These are phyloP conservation scores for Excoecaria agallocha DNA, from an alignment of 345 rosid species.

Conservation along the genomic window DNA sequence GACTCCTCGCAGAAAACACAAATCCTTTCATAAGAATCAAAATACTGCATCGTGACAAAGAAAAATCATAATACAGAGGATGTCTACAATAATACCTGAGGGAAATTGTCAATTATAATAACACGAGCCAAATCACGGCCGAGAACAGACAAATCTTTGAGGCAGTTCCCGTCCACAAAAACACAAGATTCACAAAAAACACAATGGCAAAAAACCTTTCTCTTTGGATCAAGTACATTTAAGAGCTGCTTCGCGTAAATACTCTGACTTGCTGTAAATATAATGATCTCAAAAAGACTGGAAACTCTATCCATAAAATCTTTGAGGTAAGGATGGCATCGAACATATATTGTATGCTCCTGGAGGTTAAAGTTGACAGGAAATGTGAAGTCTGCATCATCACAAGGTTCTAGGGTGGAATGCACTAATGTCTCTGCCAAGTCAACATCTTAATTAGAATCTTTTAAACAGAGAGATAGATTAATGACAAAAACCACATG, in stretches of 20 bases:
- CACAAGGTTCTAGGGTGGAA: constrained; percentile 82
- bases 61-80: no score
- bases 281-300: no score
- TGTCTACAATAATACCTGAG: constrained; percentile 89
- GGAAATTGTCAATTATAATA: constrained; percentile 99
- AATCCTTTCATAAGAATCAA: no score
- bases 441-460: constrained; percentile 12
- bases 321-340: constrained; percentile 94
- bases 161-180: constrained; percentile 87
- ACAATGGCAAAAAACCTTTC: constrained; percentile 85
- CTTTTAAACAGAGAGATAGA: background rate
- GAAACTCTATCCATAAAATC: no score
- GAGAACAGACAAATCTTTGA: constrained; percentile 86
- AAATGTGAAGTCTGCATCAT: no score
- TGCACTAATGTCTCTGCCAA: constrained; percentile 94
- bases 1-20: no score
- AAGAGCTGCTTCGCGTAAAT: constrained; percentile 95
- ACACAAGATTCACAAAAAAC: constrained; percentile 95
- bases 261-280: constrained; percentile 98
- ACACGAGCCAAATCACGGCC: constrained; percentile 96
- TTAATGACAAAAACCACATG: background rate
- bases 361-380: no score
- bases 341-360: constrained; percentile 80
- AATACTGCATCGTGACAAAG: no score
- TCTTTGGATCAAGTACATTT: constrained; percentile 96